These are phyloP conservation scores for Polygonum maritimum DNA, from an alignment of 148 eudicot genomes.

Conservation along the genomic window DNA sequence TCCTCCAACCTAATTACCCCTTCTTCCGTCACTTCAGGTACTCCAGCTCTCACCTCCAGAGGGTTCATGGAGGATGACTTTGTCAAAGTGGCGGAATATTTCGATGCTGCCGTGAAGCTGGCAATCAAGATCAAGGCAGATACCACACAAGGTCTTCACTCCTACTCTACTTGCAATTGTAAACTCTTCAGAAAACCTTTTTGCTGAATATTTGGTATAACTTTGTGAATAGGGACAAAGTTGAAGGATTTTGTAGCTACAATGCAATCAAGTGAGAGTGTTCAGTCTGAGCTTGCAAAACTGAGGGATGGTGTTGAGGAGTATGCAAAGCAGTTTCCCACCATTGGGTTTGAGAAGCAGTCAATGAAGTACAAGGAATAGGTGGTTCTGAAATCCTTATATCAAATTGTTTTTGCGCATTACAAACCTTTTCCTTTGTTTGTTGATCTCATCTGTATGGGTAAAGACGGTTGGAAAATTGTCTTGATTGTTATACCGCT, in stretches of 20 bases:
- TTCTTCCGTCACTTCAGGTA: slow-evolving; percentile 24
- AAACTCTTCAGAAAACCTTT: background rate
- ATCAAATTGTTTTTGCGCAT: background rate
- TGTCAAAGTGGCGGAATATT: background rate
- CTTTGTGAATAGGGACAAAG: slow-evolving; percentile 54
- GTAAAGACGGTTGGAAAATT: background rate
- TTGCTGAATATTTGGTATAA: background rate
- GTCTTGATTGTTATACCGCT: background rate
- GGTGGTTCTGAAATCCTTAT: background rate
- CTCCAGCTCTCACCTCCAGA: slow-evolving; percentile 74
- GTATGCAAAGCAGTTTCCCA: slow-evolving; percentile 95
- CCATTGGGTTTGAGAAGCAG: slow-evolving; percentile 90
- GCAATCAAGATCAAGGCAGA: slow-evolving; percentile 13
- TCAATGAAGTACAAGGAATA: slow-evolving; percentile 90
- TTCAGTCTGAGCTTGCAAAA: slow-evolving; percentile 71
- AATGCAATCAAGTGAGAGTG: slow-evolving; percentile 41
- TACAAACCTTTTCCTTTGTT: background rate
- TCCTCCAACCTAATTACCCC: background rate
- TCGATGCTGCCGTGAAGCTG: background rate
- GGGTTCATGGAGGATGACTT: slow-evolving; percentile 46
- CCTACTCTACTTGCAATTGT: background rate
- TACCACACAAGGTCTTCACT: background rate
- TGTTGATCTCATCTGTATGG: background rate
- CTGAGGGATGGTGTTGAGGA: slow-evolving; percentile 79
- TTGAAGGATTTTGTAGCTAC: slow-evolving; percentile 84